Percentiles rank a stretch among this genome's conserved stretches.
These are phyloP conservation scores for Cymbidium sinense DNA, from an alignment of 106 monocot species.

Conservation along the genomic window DNA sequence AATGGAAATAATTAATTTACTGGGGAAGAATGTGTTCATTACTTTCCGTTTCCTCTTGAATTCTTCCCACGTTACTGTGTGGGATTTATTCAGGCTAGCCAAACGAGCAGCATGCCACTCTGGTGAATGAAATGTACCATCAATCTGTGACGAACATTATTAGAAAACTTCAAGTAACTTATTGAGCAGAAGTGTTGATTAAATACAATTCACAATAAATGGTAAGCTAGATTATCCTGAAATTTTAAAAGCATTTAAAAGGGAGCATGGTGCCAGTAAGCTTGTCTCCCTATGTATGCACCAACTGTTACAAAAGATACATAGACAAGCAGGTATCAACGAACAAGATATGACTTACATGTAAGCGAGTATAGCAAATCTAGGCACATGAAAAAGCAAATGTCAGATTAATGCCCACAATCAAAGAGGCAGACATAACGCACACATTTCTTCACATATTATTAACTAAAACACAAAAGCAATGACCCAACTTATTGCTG, in stretches of 20 bases:
- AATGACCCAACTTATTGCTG: not conserved
- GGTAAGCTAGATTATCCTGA: not conserved
- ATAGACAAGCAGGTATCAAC: not conserved
- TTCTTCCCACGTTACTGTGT: conserved; percentile 98
- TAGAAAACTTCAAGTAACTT: conserved; percentile 49
- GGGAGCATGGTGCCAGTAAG: not conserved
- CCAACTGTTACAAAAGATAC: not conserved
- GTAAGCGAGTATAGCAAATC: not conserved
- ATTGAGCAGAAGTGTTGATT: not conserved
- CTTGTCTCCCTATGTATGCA: not conserved
- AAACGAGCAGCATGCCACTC: conserved; percentile 99
- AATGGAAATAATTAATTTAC: not conserved
- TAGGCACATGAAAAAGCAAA: not conserved
- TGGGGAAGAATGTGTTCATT: conserved; percentile 4
- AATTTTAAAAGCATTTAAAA: conserved; percentile 2
- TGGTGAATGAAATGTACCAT: conserved; percentile 99
- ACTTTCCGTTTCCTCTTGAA: conserved; percentile 96
- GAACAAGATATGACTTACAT: not conserved
- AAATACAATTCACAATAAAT: not conserved
- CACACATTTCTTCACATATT: not conserved
- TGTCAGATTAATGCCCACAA: not conserved
- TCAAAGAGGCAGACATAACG: not conserved
- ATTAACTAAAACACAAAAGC: not conserved
- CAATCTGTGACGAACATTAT: conserved; percentile 84
- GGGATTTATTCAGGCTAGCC: conserved; percentile 90